Evolutionary conservation across 2,329 filamentous ascomycete species (phyloP).

Genomic region (Botrytis byssoidea): DNA sequence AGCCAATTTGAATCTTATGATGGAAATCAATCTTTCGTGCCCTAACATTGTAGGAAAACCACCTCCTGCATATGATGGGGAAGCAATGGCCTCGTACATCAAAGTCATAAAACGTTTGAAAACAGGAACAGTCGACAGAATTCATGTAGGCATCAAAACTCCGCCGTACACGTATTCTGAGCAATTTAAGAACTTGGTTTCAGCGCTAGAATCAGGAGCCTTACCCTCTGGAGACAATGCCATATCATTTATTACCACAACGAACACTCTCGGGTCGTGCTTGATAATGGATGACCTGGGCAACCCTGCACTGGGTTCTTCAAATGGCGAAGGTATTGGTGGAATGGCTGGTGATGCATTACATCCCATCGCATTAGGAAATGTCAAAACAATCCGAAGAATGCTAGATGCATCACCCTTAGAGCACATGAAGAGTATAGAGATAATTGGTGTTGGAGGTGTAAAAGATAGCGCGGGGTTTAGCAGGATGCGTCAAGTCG

Average conservation of each 20-base stretch:
- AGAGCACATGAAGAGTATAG: constrained; percentile 51
- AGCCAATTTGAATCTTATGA: constrained; percentile 43
- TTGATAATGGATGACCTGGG: constrained; percentile 50
- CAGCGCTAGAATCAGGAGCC: constrained; percentile 45
- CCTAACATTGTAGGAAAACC: constrained; percentile 69
- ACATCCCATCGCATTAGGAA: constrained; percentile 72
- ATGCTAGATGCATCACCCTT: constrained; percentile 51
- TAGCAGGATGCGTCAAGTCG: constrained; percentile 63
- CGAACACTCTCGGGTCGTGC: constrained; percentile 71
- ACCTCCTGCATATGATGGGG: constrained; percentile 66
- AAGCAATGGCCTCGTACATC: constrained; percentile 56
- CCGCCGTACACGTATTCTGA: constrained; percentile 72
- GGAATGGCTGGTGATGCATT: constrained; percentile 71
- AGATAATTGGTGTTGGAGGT: constrained; percentile 70
- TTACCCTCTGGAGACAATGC: constrained; percentile 40
- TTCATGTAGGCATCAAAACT: constrained; percentile 63
- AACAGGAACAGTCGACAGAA: not conserved
- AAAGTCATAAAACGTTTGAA: constrained; percentile 24
- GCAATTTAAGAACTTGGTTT: constrained; percentile 59
- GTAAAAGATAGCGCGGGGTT: constrained; percentile 64
- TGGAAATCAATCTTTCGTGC: constrained; percentile 78
- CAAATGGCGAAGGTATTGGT: constrained; percentile 57
- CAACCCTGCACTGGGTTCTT: constrained; percentile 49
- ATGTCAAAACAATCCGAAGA: constrained; percentile 65
- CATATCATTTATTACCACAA: constrained; percentile 69